Percentiles rank a stretch among this genome's conserved stretches.
These are phyloP conservation scores for Hygrophoropsis aurantiaca DNA, from an alignment of 768 basidiomycete species.

Conservation along the genomic window DNA sequence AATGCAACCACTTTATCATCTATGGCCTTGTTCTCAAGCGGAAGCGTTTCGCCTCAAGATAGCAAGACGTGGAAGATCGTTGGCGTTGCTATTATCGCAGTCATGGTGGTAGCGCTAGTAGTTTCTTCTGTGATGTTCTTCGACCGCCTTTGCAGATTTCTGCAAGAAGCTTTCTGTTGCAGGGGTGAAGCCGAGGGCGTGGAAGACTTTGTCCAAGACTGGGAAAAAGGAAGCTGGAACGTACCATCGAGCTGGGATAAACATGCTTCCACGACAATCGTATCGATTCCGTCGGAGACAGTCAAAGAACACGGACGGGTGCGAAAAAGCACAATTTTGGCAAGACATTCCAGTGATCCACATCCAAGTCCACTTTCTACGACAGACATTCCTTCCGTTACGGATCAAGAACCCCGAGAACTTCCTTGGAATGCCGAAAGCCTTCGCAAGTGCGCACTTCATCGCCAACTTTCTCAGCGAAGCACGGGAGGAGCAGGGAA, in stretches of 20 bases:
- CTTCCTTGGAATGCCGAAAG: slow-evolving; percentile 24
- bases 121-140: slow-evolving; percentile 65
- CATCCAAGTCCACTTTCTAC: slow-evolving; percentile 7
- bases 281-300: slow-evolving; percentile 4
- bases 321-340: neutral
- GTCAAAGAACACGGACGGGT: neutral
- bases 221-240: slow-evolving; percentile 62
- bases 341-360: slow-evolving; percentile 2
- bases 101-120: slow-evolving; percentile 55
- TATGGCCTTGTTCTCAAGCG: slow-evolving; percentile 5
- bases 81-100: slow-evolving; percentile 63
- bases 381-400: slow-evolving; percentile 10
- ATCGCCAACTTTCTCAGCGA: slow-evolving; percentile 19
- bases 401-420: slow-evolving; percentile 16
- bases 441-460: slow-evolving; percentile 13
- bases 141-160: slow-evolving; percentile 67
- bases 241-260: slow-evolving; percentile 16
- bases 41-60: slow-evolving; percentile 31
- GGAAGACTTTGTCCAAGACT: slow-evolving; percentile 66
- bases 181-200: slow-evolving; percentile 29
- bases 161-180: slow-evolving; percentile 49
- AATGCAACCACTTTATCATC: slow-evolving; percentile 3
- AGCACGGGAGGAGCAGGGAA: neutral
- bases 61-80: slow-evolving; percentile 68
- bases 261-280: slow-evolving; percentile 1